These are phyloP conservation scores for Penicillium coprophilum DNA, from an alignment of 495 filamentous ascomycete species.

Conservation along the genomic window DNA sequence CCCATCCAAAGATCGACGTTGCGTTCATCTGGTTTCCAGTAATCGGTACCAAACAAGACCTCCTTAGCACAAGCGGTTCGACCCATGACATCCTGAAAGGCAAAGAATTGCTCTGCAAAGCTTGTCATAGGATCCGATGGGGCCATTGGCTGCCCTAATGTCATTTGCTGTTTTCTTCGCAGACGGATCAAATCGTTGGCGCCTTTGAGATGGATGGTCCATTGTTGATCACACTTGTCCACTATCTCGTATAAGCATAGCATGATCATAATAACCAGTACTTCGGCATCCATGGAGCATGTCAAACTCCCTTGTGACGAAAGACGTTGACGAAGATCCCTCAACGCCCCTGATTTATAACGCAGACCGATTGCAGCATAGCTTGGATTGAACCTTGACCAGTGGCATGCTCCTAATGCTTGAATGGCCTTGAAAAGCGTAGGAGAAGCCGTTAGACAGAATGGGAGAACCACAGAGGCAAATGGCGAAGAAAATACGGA, in stretches of 20 bases:
- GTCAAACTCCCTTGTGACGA: slow-evolving; percentile 24
- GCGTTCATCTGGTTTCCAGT: slow-evolving; percentile 41
- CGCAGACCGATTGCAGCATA: slow-evolving; percentile 37
- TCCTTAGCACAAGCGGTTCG: slow-evolving; percentile 47
- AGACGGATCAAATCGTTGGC: slow-evolving; percentile 45
- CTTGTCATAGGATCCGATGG: slow-evolving; percentile 31
- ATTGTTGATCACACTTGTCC: slow-evolving; percentile 46
- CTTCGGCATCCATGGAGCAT: slow-evolving; percentile 37
- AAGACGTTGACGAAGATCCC: slow-evolving; percentile 40
- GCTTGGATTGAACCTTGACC: slow-evolving; percentile 31
- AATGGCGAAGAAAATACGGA: slow-evolving; percentile 41
- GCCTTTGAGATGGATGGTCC: slow-evolving; percentile 46
- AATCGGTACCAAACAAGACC: slow-evolving; percentile 41
- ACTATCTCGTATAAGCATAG: slow-evolving; percentile 49
- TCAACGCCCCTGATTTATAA: slow-evolving; percentile 38
- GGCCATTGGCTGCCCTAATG: slow-evolving; percentile 11
- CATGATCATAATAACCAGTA: slow-evolving; percentile 48
- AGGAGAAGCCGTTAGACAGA: slow-evolving; percentile 39
- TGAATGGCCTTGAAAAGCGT: slow-evolving; percentile 41
- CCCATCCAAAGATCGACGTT: slow-evolving; percentile 48
- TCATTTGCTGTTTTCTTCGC: slow-evolving; percentile 28
- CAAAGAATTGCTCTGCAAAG: slow-evolving; percentile 48
- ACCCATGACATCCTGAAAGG: slow-evolving; percentile 51
- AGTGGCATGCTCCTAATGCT: slow-evolving; percentile 42
- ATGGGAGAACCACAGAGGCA: slow-evolving; percentile 42